Percentiles rank a stretch among this genome's conserved stretches.
phyloP scores from a whole-genome alignment of 441 rosid genomes.

The Erodium trifolium region DNA sequence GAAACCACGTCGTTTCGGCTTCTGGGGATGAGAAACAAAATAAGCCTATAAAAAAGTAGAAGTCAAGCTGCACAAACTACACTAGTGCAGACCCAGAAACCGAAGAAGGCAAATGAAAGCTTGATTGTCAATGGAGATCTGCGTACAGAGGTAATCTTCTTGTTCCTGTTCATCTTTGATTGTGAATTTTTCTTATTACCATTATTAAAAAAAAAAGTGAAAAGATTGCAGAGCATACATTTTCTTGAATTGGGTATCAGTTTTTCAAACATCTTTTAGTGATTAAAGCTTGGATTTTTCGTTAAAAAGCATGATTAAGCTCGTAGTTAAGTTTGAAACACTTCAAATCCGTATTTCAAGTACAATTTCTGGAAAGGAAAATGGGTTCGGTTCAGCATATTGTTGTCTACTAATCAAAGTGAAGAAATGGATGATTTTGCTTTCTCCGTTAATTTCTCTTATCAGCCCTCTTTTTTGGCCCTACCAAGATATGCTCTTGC shows the following conservation, averaged over 20 bases:
- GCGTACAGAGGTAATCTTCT: conserved; percentile 4
- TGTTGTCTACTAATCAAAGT: background rate
- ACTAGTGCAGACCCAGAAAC: background rate
- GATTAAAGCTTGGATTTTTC: background rate
- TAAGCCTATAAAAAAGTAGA: background rate
- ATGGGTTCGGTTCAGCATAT: background rate
- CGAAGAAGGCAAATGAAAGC: background rate
- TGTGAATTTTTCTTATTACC: background rate
- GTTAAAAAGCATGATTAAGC: background rate
- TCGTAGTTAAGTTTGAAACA: background rate
- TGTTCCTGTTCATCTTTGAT: background rate
- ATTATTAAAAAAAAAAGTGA: background rate
- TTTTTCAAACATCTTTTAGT: background rate
- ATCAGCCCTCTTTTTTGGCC: background rate
- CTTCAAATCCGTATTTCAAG: background rate
- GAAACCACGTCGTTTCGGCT: conserved; percentile 1
- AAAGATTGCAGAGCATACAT: conserved; percentile 1
- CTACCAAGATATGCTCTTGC: conserved; percentile 5
- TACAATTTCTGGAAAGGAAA: background rate
- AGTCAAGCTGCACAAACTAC: conserved; percentile 1
- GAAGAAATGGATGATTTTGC: background rate
- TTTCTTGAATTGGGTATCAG: background rate
- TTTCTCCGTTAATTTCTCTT: background rate
- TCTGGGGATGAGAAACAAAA: background rate
- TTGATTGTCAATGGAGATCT: background rate